Base-by-base conservation (phyloP, 1,139 yeast species). In the Yarrowia galli region DNA sequence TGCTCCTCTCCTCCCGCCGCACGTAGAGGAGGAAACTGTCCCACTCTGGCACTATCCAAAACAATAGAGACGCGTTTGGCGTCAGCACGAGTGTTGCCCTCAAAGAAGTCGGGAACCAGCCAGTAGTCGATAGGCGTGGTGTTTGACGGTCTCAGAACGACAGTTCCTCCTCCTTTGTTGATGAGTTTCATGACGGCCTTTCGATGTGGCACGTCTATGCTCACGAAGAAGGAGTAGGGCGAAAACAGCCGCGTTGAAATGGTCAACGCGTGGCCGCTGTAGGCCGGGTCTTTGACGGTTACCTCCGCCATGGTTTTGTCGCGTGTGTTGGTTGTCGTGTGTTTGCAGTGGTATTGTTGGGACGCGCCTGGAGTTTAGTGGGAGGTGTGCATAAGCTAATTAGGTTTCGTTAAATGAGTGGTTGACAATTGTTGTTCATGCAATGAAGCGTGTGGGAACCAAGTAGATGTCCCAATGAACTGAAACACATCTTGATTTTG, bases 201-300 rank as follows among this genome's bases (percentile, higher is more conserved):
- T 2, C 49, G 25, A 1, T 18, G 5, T 0, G 63, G 36, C 25
- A 56, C 63, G 18, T 23, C 46, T 13, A 18, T 22, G 46, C 49
- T 40, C n/a, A 56, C 63, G 18, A 56, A 56, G n/a, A 56, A 56
- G 38, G 48, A 18, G 23, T 40, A 23, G 15, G 48, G 36, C 38
- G 46, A 9, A 28, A 40, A 56, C n/a, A 56, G 25, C 7, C 38
- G 46, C 22, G 3, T 23, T 9, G 60, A 15, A 10, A 36, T 13
- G 35, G 20, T 38, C 60, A 54, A 10, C 16, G 2, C 8, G 3
- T 16, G 28, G 35, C 60, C 60, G 18, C 9, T 6, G 45, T 54
- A 38, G 4, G 43, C 45, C 22, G 60, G 60, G 35, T 54, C 60
- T 9, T 13, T 2, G 46, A 54, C 35, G 16, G 45, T 36, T 10